These are phyloP conservation scores for Omphalotus guepiniiformis DNA, from an alignment of 768 basidiomycete genomes.

Conservation along the genomic window DNA sequence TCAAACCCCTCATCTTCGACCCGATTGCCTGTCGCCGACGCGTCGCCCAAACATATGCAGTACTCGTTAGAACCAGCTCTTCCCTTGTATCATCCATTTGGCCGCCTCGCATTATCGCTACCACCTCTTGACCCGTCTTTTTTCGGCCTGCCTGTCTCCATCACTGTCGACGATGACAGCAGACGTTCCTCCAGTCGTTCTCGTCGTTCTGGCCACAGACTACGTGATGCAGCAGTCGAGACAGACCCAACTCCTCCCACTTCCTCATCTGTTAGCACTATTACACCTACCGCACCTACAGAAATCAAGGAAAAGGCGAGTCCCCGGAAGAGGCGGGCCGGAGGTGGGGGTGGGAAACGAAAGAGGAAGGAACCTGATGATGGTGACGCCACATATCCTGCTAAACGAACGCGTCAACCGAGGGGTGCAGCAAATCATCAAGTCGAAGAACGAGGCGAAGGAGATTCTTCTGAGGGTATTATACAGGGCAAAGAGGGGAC, in stretches of 20 bases:
- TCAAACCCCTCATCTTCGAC: background rate
- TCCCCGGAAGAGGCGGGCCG: constrained; percentile 47
- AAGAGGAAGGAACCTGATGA: constrained; percentile 60
- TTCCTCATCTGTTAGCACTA: constrained; percentile 2
- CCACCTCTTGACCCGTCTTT: constrained; percentile 56
- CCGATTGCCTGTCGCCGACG: background rate
- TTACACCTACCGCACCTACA: constrained; percentile 28
- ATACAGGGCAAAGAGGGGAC: background rate
- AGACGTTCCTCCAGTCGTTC: constrained; percentile 4
- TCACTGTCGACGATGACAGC: constrained; percentile 38
- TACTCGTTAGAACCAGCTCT: constrained; percentile 36
- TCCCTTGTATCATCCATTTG: constrained; percentile 67
- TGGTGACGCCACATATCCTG: constrained; percentile 65
- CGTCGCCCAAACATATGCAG: background rate
- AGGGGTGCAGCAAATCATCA: constrained; percentile 30
- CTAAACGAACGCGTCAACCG: constrained; percentile 57
- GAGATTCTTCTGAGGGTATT: background rate
- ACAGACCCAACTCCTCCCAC: constrained; percentile 18
- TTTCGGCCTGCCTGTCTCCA: constrained; percentile 51
- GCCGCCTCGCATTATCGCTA: constrained; percentile 57
- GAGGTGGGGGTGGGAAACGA: constrained; percentile 46
- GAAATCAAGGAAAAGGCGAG: constrained; percentile 39
- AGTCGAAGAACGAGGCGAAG: background rate
- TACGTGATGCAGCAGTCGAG: constrained; percentile 13
- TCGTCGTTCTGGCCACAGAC: constrained; percentile 6